Base-by-base conservation (phyloP, 768 basidiomycete species). In the Pleurotus platypus region DNA sequence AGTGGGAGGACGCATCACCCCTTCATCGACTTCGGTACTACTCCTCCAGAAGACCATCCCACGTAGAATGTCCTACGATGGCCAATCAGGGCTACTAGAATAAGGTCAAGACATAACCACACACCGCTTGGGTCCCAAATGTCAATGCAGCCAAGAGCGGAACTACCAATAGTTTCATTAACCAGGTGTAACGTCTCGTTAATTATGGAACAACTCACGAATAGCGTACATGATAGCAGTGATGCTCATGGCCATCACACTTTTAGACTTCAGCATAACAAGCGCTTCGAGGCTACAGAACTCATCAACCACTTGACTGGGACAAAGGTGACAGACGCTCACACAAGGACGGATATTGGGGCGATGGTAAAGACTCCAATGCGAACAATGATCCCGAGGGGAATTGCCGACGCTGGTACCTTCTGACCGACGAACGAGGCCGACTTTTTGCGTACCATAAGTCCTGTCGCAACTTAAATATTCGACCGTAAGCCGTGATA, bases 91-190 rank as follows among this genome's bases (percentile, higher is more conserved):
- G 4, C 7, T 12, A 37, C 22, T 16, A 13, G 20, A 1, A 40
- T 24, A 6, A 30, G 12, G 18, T 13, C n/a, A 53, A 15, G 2
- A 37, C 8, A 39, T 7, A 38, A 37, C 7, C 20, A 27, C 27
- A 4, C 5, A 53, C 20, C 12, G 50, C 16, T 40, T 53, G 50
- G 13, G 50, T 53, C 12, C 50, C 50, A 40, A 53, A 53, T 39
- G 50, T 53, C 50, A 53, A 40, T n/a, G 50, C 50, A 20, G 50
- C 37, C 20, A 53, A 40, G 1, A 53, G 50, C 16, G 50, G 50
- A 3, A 53, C 50, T 53, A 39, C 20, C 15, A 9, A 20, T 5
- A 13, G n/a, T 16, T 4, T 12, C 3, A 4, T 18, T 16, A 47
- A 16, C 16, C 15, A 20, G 42, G 1, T n/a, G 9, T 43, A 43